A percentile compares a stretch with the other conserved stretches of the same genome.
Evolutionary conservation across 208 protist genomes (phyloP).

Genomic region (Endotrypanum monterogeii): DNA sequence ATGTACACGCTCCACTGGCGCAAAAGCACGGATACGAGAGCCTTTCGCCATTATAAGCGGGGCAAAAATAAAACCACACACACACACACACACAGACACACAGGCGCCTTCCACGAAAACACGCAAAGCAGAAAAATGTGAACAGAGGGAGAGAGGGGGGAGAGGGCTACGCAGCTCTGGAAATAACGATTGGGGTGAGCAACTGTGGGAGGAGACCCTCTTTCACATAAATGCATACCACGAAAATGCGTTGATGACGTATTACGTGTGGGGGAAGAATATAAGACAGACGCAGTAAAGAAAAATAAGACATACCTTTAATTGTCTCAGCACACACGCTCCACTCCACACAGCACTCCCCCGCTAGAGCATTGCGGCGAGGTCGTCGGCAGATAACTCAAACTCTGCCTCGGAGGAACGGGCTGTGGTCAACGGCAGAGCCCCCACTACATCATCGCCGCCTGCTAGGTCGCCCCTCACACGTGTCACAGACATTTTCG

Average conservation of each 20-base stretch:
- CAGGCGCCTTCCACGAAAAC: too few relatives aligned
- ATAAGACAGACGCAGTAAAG: not conserved
- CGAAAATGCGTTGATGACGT: not conserved
- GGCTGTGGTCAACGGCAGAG: not conserved
- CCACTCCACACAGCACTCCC: not conserved
- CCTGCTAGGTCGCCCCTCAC: not conserved
- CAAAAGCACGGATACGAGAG: too few relatives aligned
- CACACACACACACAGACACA: too few relatives aligned
- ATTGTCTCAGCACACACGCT: not conserved
- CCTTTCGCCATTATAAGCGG: too few relatives aligned
- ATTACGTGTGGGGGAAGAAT: not conserved
- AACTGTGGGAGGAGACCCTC: not conserved
- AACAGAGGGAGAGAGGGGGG: not conserved
- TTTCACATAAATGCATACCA: not conserved
- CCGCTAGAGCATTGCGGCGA: slow-evolving; percentile 22
- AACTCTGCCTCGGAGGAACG: not conserved
- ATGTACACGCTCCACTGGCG: not conserved
- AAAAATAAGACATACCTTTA: too few relatives aligned
- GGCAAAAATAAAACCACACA: not conserved
- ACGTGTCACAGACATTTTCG: not conserved
- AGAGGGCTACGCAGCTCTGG: not conserved
- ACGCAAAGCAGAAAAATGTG: too few relatives aligned
- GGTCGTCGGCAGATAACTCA: slow-evolving; percentile 25
- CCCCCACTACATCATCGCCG: not conserved
- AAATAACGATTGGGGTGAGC: too few relatives aligned